Percentiles rank a stretch among this genome's conserved stretches.
phyloP scores from a whole-genome alignment of 192 early-diverging fungal genomes.

The Backusella australiensis region DNA sequence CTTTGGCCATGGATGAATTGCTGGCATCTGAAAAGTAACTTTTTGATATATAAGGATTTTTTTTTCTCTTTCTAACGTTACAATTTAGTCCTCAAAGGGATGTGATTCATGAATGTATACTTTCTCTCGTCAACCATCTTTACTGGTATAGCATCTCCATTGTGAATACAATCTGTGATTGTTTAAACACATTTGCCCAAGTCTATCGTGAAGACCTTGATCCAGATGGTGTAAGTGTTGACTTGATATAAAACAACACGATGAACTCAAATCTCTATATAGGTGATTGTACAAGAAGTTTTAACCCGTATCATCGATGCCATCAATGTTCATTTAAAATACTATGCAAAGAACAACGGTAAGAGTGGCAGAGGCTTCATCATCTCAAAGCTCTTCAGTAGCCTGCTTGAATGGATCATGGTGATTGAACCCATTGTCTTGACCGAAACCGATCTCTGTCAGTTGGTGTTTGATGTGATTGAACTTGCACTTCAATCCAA shows the following conservation, averaged over 20 bases:
- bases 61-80: background rate
- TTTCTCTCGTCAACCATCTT: slow-evolving; percentile 63
- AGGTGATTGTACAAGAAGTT: slow-evolving; percentile 56
- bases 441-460: slow-evolving; percentile 58
- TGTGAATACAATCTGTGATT: slow-evolving; percentile 64
- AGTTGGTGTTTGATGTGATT: slow-evolving; percentile 69
- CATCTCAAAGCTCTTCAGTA: slow-evolving; percentile 64
- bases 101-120: slow-evolving; percentile 60
- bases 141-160: slow-evolving; percentile 56
- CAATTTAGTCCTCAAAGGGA: slow-evolving; percentile 31
- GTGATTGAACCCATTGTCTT: slow-evolving; percentile 56
- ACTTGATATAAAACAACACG: background rate
- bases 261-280: background rate
- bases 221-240: slow-evolving; percentile 47
- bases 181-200: slow-evolving; percentile 59
- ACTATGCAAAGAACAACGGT: slow-evolving; percentile 34
- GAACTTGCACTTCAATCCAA: slow-evolving; percentile 41
- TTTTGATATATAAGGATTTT: background rate
- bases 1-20: slow-evolving; percentile 37
- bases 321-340: slow-evolving; percentile 63
- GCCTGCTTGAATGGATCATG: slow-evolving; percentile 79
- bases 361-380: slow-evolving; percentile 47
- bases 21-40: slow-evolving; percentile 22
- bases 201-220: slow-evolving; percentile 52
- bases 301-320: slow-evolving; percentile 66